phyloP scores from a whole-genome alignment of 495 filamentous ascomycete genomes.

The Recurvomyces mirabilis region DNA sequence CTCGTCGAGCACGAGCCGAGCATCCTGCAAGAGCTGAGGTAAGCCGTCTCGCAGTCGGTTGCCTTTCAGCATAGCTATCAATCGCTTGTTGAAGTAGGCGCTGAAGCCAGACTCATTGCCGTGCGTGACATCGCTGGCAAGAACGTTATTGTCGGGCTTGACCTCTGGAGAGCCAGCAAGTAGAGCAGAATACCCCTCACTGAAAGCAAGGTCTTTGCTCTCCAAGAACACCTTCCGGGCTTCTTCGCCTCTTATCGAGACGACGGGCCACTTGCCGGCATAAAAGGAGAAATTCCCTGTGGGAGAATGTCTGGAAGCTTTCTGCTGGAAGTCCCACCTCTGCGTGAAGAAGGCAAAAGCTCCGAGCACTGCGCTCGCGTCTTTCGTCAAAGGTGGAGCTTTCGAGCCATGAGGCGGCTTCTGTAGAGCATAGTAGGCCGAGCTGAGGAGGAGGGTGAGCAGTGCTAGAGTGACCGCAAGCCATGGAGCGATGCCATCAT shows the following conservation, averaged over 20 bases:
- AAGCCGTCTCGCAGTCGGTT: constrained; percentile 25
- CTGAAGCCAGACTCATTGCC: neutral
- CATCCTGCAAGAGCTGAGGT: constrained; percentile 27
- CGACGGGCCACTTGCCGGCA: constrained; percentile 35
- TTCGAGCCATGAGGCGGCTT: neutral
- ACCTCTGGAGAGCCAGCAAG: constrained; percentile 14
- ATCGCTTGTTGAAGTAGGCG: constrained; percentile 7
- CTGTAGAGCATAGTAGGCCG: constrained; percentile 3
- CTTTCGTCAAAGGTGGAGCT: neutral
- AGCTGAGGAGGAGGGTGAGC: neutral
- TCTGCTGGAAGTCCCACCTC: constrained; percentile 23
- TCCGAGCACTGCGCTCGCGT: constrained; percentile 18
- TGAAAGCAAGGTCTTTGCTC: constrained; percentile 32
- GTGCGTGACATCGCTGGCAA: neutral
- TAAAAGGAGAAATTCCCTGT: constrained; percentile 41
- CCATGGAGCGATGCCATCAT: no score
- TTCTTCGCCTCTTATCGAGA: constrained; percentile 33
- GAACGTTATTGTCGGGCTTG: neutral
- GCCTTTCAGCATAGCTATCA: constrained; percentile 11
- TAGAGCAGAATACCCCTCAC: constrained; percentile 30
- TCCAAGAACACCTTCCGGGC: constrained; percentile 36
- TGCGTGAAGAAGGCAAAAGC: constrained; percentile 22
- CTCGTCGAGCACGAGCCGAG: constrained; percentile 22
- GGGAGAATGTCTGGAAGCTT: neutral
- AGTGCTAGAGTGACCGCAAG: neutral